Evolutionary conservation across 129 eudicot genomes (phyloP).

Genomic region (Lactuca saligna): DNA sequence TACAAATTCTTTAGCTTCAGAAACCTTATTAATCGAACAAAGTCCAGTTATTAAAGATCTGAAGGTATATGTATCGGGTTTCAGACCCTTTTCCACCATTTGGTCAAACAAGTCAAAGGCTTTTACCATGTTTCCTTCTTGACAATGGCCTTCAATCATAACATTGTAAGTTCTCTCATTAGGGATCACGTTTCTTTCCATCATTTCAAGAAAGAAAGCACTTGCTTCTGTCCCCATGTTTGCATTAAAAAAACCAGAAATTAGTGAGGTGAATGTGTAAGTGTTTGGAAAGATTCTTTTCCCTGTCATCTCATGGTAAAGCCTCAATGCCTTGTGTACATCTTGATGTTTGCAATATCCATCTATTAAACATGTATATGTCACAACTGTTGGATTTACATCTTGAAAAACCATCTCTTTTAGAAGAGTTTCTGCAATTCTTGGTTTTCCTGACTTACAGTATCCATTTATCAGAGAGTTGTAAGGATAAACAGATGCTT

Average conservation of each 20-base stretch:
- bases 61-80: conserved; percentile 84
- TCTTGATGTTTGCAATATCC: conserved; percentile 69
- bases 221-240: conserved; percentile 62
- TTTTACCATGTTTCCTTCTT: conserved; percentile 46
- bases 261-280: conserved; percentile 64
- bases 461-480: conserved; percentile 73
- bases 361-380: conserved; percentile 72
- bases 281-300: conserved; percentile 72
- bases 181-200: conserved; percentile 48
- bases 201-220: conserved; percentile 62
- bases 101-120: conserved; percentile 68
- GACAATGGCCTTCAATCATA: conserved; percentile 75
- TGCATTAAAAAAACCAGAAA: conserved; percentile 64
- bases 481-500: conserved; percentile 49
- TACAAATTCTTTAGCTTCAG: conserved; percentile 79
- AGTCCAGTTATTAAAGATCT: conserved; percentile 84
- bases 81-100: conserved; percentile 68
- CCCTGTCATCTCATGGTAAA: conserved; percentile 81
- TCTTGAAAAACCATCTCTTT: conserved; percentile 50
- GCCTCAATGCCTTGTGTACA: conserved; percentile 56
- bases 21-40: conserved; percentile 53
- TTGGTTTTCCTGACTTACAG: conserved; percentile 61
- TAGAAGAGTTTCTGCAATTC: conserved; percentile 47
- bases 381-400: conserved; percentile 70
- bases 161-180: conserved; percentile 86